Evolutionary conservation across 768 basidiomycete species (phyloP), one percentile per base, ranked within the genome.

Genomic region (Pleurotus citrinopileatus): DNA sequence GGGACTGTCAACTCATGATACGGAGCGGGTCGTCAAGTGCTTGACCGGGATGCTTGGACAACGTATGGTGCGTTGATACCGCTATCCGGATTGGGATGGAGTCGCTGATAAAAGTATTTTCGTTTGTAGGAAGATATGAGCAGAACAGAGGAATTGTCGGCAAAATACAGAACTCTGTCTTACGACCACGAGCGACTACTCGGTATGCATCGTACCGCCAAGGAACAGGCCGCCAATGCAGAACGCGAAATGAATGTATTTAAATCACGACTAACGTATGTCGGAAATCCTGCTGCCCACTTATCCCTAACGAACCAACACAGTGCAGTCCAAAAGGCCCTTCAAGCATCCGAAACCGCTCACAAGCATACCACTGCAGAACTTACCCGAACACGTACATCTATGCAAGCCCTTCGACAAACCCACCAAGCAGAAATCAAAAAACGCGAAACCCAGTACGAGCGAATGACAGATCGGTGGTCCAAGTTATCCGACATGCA

Each of bases 141-240:
- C 8, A 75, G 83, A n/a, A 83, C 86, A 29, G 92, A 94, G 62
- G 83, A 89, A 9, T 61, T 93, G 4, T 79, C 83, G 0, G 84
- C 88, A 0, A 90, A 89, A 60, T 67, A 89, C 15, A 78, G 89
- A 20, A 92, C 89, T 1, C 72, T 93, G 1, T 80, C 82, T 2
- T 94, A 94, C 56, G 92, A 94, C 59, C 77, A 91, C 55, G 90
- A 92, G 63, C 79, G 92, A 10, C 74, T 93, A 56, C 70, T 71
- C 28, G 79, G 81, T 1, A 83, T 91, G 78, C 77, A 91, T 63
- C 72, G 74, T 15, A 64, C 73, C 8, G 79, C 82, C 10, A 74
- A 70, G 3, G 90, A 90, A 43, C 78, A 71, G 22, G 79, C 82
- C 1, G 85, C 83, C 12, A 84, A 77, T 42, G 89, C 90, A 28